Conservation (phyloP, 2,329 filamentous ascomycete species). For the Rutstroemia sp. region DNA sequence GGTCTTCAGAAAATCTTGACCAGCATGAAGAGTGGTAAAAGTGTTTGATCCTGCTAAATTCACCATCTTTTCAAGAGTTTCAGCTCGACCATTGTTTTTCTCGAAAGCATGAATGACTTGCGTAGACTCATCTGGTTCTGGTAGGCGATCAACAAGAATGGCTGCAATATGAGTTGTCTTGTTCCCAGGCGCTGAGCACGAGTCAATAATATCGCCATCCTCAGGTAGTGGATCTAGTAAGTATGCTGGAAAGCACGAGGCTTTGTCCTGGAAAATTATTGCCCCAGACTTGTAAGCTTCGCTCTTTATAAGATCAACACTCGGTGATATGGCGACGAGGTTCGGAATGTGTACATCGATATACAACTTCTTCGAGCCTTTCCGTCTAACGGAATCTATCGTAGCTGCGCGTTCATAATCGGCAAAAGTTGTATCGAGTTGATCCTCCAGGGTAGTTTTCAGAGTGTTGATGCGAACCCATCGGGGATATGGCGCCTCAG, state of each 20-base stretch:
- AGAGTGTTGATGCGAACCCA: slow-evolving; percentile 88
- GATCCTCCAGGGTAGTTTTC: slow-evolving; percentile 60
- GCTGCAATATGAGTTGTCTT: slow-evolving; percentile 93
- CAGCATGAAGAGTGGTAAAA: slow-evolving; percentile 60
- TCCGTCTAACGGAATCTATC: slow-evolving; percentile 49
- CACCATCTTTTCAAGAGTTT: slow-evolving; percentile 80
- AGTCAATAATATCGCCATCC: slow-evolving; percentile 78
- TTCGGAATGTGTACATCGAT: slow-evolving; percentile 80
- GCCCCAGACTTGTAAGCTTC: slow-evolving; percentile 67
- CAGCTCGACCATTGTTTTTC: slow-evolving; percentile 62
- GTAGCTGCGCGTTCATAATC: slow-evolving; percentile 49
- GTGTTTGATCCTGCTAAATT: slow-evolving; percentile 62
- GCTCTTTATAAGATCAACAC: slow-evolving; percentile 64
- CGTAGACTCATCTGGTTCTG: slow-evolving; percentile 22
- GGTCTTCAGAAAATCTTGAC: slow-evolving; percentile 75
- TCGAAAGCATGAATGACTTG: slow-evolving; percentile 70
- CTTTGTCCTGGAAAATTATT: slow-evolving; percentile 92
- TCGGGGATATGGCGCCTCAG: slow-evolving; percentile 56
- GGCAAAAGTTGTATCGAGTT: slow-evolving; percentile 69
- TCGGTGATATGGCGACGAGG: slow-evolving; percentile 69
- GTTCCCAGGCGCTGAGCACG: slow-evolving; percentile 90
- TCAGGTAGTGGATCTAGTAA: slow-evolving; percentile 62
- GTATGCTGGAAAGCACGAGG: slow-evolving; percentile 93
- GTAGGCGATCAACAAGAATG: slow-evolving; percentile 44
- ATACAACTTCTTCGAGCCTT: slow-evolving; percentile 46